These are phyloP conservation scores for Botrytis tulipae DNA, from an alignment of 2,329 filamentous ascomycete genomes.

Conservation along the genomic window DNA sequence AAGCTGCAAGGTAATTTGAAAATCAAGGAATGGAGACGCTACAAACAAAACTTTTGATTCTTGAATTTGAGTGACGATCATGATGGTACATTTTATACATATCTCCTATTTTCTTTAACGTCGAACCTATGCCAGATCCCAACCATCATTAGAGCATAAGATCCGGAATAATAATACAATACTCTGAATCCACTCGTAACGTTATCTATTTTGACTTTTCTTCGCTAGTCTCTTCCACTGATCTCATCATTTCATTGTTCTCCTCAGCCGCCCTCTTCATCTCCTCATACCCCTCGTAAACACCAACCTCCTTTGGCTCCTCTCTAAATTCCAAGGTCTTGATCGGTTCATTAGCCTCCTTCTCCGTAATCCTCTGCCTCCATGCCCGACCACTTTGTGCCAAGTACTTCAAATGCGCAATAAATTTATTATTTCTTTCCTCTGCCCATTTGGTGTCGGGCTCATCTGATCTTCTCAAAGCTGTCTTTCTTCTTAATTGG, in stretches of 20 bases:
- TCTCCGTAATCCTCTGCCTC: conserved; percentile 53
- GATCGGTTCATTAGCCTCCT: conserved; percentile 49
- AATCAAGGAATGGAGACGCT: neutral
- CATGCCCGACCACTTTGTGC: conserved; percentile 57
- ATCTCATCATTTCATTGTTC: neutral
- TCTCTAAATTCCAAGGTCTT: conserved; percentile 45
- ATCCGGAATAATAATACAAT: conserved; percentile 1
- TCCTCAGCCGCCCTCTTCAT: neutral
- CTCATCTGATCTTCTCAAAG: conserved; percentile 36
- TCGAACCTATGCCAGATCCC: neutral
- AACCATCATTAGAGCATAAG: neutral
- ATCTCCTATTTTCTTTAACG: neutral
- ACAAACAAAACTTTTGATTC: neutral
- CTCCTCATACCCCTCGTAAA: conserved; percentile 5
- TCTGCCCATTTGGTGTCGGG: conserved; percentile 24
- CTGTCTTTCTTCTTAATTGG: conserved; percentile 54
- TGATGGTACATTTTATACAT: conserved; percentile 3
- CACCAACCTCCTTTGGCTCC: conserved; percentile 13
- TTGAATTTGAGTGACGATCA: conserved; percentile 10
- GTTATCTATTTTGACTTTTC: neutral
- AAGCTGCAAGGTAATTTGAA: neutral
- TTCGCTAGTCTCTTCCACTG: neutral
- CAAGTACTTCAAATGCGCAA: conserved; percentile 44
- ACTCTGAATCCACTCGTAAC: neutral
- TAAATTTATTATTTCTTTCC: conserved; percentile 33